A percentile compares a stretch with the other conserved stretches of the same genome.
These are phyloP conservation scores for Aechmea fasciata DNA, from an alignment of 176 grass and related monocot genomes.

Conservation along the genomic window DNA sequence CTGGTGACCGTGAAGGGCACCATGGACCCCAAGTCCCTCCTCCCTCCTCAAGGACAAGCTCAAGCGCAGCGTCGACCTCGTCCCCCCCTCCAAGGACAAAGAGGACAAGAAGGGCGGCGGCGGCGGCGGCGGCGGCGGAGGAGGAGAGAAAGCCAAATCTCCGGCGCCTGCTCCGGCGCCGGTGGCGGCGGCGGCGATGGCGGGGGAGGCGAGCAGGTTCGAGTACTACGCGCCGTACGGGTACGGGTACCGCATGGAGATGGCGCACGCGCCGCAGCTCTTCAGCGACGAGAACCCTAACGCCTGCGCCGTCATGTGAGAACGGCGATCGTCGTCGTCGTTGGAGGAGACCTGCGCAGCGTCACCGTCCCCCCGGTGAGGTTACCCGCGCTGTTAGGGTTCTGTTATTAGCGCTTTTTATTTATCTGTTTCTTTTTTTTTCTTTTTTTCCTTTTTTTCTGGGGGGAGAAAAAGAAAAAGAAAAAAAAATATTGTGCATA, in stretches of 20 bases:
- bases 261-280: slow-evolving; percentile 13
- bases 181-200: background rate
- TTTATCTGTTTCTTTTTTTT: background rate
- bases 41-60: slow-evolving; percentile 27
- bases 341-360: too few relatives aligned
- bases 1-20: slow-evolving; percentile 39
- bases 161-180: background rate
- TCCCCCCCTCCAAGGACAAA: background rate
- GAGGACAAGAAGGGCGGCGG: background rate
- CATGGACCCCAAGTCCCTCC: slow-evolving; percentile 35
- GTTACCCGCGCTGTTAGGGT: slow-evolving; percentile 9
- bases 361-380: background rate
- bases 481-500: background rate
- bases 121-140: background rate
- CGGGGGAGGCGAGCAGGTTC: background rate
- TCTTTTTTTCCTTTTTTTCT: background rate
- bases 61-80: slow-evolving; percentile 17
- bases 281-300: slow-evolving; percentile 40
- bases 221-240: slow-evolving; percentile 3
- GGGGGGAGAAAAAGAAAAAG: too few relatives aligned
- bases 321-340: background rate
- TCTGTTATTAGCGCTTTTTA: too few relatives aligned
- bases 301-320: slow-evolving; percentile 26
- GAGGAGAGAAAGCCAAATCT: background rate
- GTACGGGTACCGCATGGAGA: slow-evolving; percentile 13